Evolutionary conservation across 768 basidiomycete genomes (phyloP), one percentile per base, ranked within the genome.

Genomic region (Gelatoporia subvermispora): DNA sequence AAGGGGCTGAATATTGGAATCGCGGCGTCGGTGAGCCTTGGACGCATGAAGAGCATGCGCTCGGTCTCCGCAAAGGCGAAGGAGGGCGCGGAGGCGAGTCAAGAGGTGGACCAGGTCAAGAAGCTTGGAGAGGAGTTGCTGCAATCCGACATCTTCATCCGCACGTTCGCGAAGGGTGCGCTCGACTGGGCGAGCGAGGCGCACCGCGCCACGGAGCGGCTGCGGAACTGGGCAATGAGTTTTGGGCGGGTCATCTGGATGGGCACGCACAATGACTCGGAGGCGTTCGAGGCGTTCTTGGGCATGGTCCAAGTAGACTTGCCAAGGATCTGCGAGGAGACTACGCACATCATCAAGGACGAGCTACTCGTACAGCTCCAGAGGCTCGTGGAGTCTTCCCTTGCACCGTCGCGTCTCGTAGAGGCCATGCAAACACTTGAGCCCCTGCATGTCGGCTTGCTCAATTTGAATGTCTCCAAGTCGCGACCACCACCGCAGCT

Each of bases 371-470:
- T 76, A 8, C 74, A 81, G 41, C 72, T 91, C 20, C 71, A 75
- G 9, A 68, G 73, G 47, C 68, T 90, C 2, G 67, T 85, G 31
- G 71, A 73, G 52, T 79, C 81, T 51, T 78, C 81, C 60, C 74
- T 72, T 25, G 72, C 82, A 10, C 87, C 88, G 0, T 67, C 76
- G 22, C 81, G 82, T 49, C 75, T 90, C 5, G 70, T 91, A 2
- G 75, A 77, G 16, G 82, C 82, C 3, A 85, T 90, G 81, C 74
- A 79, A 52, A 79, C 67, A 23, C 81, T 88, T 49, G 81, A 84
- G 38, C 85, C 87, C 2, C 75, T 82, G 15, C 89, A 92, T 57
- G 74, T 77, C 43, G 78, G 79, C 48, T 74, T 90, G 3, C 72
- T 89, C 44, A 83, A 83, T 47, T 76, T 84, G 65, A 80, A 78